Evolutionary conservation across 2,329 filamentous ascomycete genomes (phyloP).

Genomic region (Paracoccidioides lutzii): DNA sequence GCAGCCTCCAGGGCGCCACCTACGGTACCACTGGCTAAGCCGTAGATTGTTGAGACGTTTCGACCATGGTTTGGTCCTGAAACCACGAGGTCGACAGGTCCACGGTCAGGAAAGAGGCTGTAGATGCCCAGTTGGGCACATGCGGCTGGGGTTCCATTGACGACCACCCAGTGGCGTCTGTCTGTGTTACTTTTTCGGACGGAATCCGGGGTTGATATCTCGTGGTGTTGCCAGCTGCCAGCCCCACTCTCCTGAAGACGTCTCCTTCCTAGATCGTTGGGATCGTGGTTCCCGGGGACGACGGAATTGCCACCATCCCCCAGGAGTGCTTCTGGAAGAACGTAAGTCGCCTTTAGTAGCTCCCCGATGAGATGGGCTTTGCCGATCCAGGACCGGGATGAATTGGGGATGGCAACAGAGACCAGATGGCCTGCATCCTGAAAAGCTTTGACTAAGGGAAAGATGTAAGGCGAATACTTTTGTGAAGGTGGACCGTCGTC

Average conservation of each 20-base stretch:
- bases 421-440: conserved; percentile 63
- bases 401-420: conserved; percentile 75
- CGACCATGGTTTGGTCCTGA: conserved; percentile 67
- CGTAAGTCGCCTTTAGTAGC: conserved; percentile 66
- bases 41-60: conserved; percentile 67
- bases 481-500: conserved; percentile 64
- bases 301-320: conserved; percentile 21
- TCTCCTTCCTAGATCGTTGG: conserved; percentile 45
- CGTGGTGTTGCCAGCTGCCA: conserved; percentile 21
- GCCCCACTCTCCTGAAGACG: neutral
- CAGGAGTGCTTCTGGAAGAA: conserved; percentile 40
- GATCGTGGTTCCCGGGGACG: neutral
- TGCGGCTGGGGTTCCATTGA: conserved; percentile 64
- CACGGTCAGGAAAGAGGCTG: conserved; percentile 57
- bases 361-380: conserved; percentile 91
- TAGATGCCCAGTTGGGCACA: conserved; percentile 66
- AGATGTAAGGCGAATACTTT: conserved; percentile 61
- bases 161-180: conserved; percentile 50
- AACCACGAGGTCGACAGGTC: conserved; percentile 58
- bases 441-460: conserved; percentile 55
- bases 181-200: neutral
- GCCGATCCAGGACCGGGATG: conserved; percentile 87
- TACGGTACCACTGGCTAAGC: conserved; percentile 60
- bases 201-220: conserved; percentile 18
- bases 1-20: conserved; percentile 64